phyloP scores from a whole-genome alignment of 257 asterid species.

The Primulina eburnea region DNA sequence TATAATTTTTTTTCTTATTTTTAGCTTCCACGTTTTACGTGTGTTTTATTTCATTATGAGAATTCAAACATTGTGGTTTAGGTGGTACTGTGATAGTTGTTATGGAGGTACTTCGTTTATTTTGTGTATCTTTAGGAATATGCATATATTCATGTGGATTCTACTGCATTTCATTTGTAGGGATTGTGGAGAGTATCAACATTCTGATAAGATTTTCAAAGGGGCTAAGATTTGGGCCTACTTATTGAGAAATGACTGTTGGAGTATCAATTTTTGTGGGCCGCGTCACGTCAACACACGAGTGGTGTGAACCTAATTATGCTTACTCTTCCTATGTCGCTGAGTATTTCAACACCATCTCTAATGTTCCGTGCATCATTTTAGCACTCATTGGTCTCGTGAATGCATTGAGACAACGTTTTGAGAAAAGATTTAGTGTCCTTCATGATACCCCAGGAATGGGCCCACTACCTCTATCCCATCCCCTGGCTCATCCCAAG shows the following conservation, averaged over 20 bases:
- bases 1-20: no score
- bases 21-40: neutral
- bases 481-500: no score
- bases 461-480: no score
- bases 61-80: neutral
- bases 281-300: slow-evolving; percentile 87
- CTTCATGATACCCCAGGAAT: no score
- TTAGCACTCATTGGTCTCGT: slow-evolving; percentile 81
- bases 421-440: slow-evolving; percentile 89
- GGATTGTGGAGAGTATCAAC: slow-evolving; percentile 23
- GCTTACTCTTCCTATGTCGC: slow-evolving; percentile 84
- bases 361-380: slow-evolving; percentile 73
- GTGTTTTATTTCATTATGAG: neutral
- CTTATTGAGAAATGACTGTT: slow-evolving; percentile 54
- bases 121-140: neutral
- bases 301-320: slow-evolving; percentile 97
- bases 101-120: neutral
- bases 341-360: slow-evolving; percentile 85
- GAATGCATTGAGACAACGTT: slow-evolving; percentile 70
- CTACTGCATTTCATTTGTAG: slow-evolving; percentile 23
- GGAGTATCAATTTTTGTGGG: slow-evolving; percentile 86
- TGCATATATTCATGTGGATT: slow-evolving; percentile 2
- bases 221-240: slow-evolving; percentile 16
- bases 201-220: slow-evolving; percentile 14
- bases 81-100: slow-evolving; percentile 14